Conservation (phyloP, 306 rosid genomes). For the Arachis stenosperma region DNA sequence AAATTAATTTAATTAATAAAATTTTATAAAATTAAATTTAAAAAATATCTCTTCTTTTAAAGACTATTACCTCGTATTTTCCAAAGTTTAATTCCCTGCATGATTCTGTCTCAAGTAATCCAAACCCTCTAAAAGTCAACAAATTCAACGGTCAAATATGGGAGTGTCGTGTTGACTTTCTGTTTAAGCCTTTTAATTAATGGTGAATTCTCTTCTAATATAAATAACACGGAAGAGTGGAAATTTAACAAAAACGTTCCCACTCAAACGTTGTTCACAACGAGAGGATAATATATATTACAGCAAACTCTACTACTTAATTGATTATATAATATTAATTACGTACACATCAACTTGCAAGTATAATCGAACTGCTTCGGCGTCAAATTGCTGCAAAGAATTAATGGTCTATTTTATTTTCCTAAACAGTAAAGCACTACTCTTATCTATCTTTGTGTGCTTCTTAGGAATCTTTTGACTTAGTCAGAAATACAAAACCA, state of each 20-base stretch:
- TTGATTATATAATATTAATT: background rate
- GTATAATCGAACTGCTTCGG: background rate
- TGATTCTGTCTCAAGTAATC: background rate
- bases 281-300: background rate
- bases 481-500: too few species aligned
- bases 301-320: background rate
- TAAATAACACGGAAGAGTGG: conserved; percentile 10
- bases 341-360: background rate
- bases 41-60: too few species aligned
- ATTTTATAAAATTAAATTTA: too few species aligned
- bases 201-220: background rate
- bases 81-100: background rate
- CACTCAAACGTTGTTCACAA: background rate
- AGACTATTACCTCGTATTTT: too few species aligned
- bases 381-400: background rate
- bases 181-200: background rate
- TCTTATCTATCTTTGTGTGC: too few species aligned
- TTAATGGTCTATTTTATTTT: too few species aligned
- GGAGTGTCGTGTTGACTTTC: background rate
- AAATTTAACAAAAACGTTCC: conserved; percentile 1
- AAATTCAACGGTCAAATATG: conserved; percentile 30
- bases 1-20: too few species aligned
- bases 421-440: too few species aligned
- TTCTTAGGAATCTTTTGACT: too few species aligned
- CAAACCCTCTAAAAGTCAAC: background rate